These are phyloP conservation scores for Pichia sp. DNA, from an alignment of 1,139 yeast genomes.

Conservation along the genomic window DNA sequence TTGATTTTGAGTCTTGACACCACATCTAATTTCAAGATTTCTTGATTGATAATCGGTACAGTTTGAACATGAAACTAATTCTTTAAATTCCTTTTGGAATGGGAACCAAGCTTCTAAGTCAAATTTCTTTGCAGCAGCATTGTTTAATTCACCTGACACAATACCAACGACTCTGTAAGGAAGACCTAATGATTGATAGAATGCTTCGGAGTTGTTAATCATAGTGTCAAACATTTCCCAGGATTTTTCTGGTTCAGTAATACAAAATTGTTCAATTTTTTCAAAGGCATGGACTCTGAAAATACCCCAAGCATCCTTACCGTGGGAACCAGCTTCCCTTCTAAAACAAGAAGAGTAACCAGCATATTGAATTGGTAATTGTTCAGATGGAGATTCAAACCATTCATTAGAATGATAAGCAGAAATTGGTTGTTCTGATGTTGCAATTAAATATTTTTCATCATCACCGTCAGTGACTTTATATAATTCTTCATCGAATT, in stretches of 20 bases:
- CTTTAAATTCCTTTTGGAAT: constrained; percentile 96
- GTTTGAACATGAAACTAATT: constrained; percentile 95
- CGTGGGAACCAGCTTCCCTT: constrained; percentile 99
- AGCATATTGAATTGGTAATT: constrained; percentile 91
- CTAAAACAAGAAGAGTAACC: constrained; percentile 99
- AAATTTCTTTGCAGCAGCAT: constrained; percentile 98
- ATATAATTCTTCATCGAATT: constrained; percentile 96
- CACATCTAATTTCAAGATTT: constrained; percentile 97
- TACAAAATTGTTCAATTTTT: constrained; percentile 92
- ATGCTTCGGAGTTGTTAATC: constrained; percentile 88
- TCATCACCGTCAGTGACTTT: constrained; percentile 96
- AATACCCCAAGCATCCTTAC: constrained; percentile 99
- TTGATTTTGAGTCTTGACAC: constrained; percentile 93
- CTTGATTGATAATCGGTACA: constrained; percentile 99
- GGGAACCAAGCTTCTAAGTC: constrained; percentile 99
- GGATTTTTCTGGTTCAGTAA: constrained; percentile 96
- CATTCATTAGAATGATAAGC: constrained; percentile 98
- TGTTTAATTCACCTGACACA: constrained; percentile 97
- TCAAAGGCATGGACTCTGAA: constrained; percentile 98
- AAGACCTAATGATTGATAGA: constrained; percentile 83
- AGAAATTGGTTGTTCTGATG: constrained; percentile 98
- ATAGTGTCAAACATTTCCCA: constrained; percentile 96
- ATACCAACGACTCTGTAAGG: constrained; percentile 98
- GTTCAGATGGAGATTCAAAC: constrained; percentile 97
- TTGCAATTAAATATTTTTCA: constrained; percentile 95